These are phyloP conservation scores for Bipolaris sorokiniana DNA, from an alignment of 2,329 filamentous ascomycete genomes.

Conservation along the genomic window DNA sequence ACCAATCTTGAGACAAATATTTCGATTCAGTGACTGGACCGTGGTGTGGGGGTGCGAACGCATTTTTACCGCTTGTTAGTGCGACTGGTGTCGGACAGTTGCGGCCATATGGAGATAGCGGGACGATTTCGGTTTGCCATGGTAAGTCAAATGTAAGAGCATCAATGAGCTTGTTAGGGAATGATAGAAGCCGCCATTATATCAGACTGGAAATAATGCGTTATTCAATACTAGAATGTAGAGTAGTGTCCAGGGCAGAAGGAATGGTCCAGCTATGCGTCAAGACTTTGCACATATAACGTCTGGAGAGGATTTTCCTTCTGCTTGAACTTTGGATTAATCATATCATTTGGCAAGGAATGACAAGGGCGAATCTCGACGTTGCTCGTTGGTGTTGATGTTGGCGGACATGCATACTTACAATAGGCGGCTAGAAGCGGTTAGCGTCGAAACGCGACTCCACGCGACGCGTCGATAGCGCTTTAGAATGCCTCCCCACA, in stretches of 20 bases:
- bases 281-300: neutral
- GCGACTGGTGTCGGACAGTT: neutral
- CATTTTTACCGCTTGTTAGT: conserved; percentile 11
- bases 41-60: neutral
- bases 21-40: neutral
- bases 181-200: neutral
- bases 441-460: conserved; percentile 24
- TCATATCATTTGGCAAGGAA: neutral
- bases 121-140: neutral
- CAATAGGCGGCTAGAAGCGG: conserved; percentile 8
- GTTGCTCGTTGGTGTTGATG: neutral
- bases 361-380: neutral
- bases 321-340: too few relatives aligned
- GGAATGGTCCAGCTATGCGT: neutral
- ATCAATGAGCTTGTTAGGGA: neutral
- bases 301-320: neutral
- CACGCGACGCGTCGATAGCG: conserved; percentile 22
- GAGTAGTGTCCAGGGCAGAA: too few relatives aligned
- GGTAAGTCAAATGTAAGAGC: neutral
- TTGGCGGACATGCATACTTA: neutral
- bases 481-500: conserved; percentile 8
- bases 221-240: neutral
- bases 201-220: neutral
- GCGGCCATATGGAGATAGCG: neutral
- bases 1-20: neutral